These are phyloP conservation scores for Phaeotremella fagi DNA, from an alignment of 768 basidiomycete genomes.

Conservation along the genomic window DNA sequence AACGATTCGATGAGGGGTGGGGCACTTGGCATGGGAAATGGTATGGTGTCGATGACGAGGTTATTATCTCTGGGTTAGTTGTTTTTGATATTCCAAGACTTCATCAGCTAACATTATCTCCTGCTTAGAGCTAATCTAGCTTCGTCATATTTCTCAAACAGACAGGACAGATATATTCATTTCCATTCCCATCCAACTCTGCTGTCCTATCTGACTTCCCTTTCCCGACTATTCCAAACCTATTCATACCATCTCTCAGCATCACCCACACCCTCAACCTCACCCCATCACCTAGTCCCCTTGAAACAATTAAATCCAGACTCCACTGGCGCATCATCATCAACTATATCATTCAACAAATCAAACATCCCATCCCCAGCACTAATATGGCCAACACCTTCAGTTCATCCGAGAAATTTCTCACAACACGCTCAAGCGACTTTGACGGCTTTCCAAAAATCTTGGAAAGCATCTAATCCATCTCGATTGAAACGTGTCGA, in stretches of 20 bases:
- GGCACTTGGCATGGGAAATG: constrained; percentile 98
- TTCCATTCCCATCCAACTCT: constrained; percentile 61
- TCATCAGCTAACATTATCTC: neutral
- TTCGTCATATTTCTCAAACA: constrained; percentile 84
- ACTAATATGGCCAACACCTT: constrained; percentile 64
- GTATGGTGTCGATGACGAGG: constrained; percentile 86
- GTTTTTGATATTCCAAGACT: neutral
- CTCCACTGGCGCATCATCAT: constrained; percentile 6
- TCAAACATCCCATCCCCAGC: constrained; percentile 52
- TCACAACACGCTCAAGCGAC: constrained; percentile 59
- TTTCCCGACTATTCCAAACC: constrained; percentile 61
- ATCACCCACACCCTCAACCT: constrained; percentile 32
- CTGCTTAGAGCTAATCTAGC: constrained; percentile 78
- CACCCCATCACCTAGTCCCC: constrained; percentile 33
- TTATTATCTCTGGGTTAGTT: constrained; percentile 85
- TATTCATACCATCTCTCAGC: constrained; percentile 65
- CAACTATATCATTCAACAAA: constrained; percentile 35
- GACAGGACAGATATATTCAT: constrained; percentile 89
- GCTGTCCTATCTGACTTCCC: constrained; percentile 77
- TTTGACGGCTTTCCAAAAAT: constrained; percentile 60
- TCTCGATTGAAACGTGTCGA: constrained; percentile 35
- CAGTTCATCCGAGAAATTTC: constrained; percentile 66
- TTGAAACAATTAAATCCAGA: constrained; percentile 16
- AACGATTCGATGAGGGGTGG: constrained; percentile 96
- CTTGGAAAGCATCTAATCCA: constrained; percentile 39